Base-by-base conservation (phyloP, 257 asterid genomes). In the Plantago elongata region DNA sequence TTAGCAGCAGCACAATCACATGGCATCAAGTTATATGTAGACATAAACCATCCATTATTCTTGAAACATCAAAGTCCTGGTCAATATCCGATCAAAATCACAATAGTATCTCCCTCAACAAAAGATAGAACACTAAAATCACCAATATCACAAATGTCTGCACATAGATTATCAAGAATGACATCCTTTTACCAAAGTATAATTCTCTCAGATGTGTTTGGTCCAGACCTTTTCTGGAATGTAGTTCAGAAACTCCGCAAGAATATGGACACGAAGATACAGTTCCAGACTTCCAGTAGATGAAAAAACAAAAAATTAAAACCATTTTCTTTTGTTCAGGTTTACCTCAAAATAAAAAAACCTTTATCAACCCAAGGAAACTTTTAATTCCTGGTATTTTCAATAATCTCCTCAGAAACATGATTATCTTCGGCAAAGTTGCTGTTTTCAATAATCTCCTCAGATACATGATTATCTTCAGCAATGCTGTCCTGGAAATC, bases 1-100 rank as follows among this genome's bases (percentile, higher is more conserved):
- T 3, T 34, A 34, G 40, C 40, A 34, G 40, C 5, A 34, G 4
- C 40, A 34, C 40, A 34, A 34, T 34, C 5, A 34, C 40, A 34
- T 34, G 8, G 5, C 40, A 34, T 34, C 40, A 5, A 34, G 8
- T 7, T 0, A 34, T 34, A 34, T 34, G 40, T 34, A 34, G 40
- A 34, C 8, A 34, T 7, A 34, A 34, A 34, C 40, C 5, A 34
- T 34, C 40, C 40, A 34, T 34, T 34, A 34, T 34, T 5, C 40
- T 34, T 7, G 72, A 69, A 77, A 78, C 54, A 61, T 16, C 51
- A 67, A 50, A 51, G 34, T 17, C 56, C 22, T 34, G 8, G 40
- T 34, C 40, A 34, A 34, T 34, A 34, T 7, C 8, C 40, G 3
- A 34, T 34, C 40, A 34, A 34, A 34, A 34, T 34, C 40, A 34